Evolutionary conservation across 1,139 yeast genomes (phyloP), one percentile per base, ranked within the genome.

Genomic region (Taphrina flavorubra): DNA sequence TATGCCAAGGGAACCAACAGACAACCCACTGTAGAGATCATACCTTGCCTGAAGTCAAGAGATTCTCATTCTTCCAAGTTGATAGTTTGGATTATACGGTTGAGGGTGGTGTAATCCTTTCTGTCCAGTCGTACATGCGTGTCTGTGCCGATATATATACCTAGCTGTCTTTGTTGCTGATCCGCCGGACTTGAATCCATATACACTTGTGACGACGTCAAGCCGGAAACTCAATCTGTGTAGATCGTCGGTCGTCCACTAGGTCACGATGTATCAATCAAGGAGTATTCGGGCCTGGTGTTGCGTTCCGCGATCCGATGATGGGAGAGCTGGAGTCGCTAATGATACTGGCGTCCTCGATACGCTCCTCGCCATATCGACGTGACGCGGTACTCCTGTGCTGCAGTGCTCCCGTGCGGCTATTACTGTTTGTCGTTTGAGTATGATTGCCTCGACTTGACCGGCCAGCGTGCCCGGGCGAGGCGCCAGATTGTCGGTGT

Each of bases 291-390:
- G 4, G 36, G 10, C 53, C 36, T 18, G 53, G 36, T 6, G 53
- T 49, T 8, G 53, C 10, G 7, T 49, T 31, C n/a, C 53, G 53
- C 36, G 53, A 49, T 3, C 53, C 53, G 4, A 49, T 25, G 36
- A 49, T 49, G 36, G 53, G 53, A 3, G 53, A 49, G 20, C 53
- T 53, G 20, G 40, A 53, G 14, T 62, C 66, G 16, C 59, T 40
- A 51, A 62, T 62, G 53, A 62, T 62, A 34, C 66, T 62, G 36
- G 66, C 66, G 40, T 62, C 66, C 51, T 62, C 66, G 51, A 37
- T 42, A 6, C 66, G 47, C 16, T 62, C 66, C 57, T 47, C 40
- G n/a, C 10, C 65, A 39, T 16, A 36, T 6, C 49, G 36, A 13
- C 49, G 18, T 18, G 44, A 31, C 14, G 11, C 16, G 49, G 16